A percentile compares a stretch with the other conserved stretches of the same genome.
phyloP scores from a whole-genome alignment of 2,329 filamentous ascomycete genomes.

The Knoxdaviesia capensis region DNA sequence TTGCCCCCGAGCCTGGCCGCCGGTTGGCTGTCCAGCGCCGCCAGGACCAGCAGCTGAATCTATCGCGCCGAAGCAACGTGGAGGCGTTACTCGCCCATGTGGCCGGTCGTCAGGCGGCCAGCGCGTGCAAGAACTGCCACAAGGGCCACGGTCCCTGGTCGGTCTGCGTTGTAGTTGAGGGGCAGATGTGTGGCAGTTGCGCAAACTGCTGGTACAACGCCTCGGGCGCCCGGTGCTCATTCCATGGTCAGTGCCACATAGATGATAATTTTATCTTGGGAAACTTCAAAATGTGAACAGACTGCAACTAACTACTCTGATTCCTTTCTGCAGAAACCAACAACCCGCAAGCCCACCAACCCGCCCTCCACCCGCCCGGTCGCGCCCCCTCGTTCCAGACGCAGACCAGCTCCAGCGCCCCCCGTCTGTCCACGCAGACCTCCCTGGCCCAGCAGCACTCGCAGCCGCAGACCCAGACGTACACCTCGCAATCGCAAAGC shows the following conservation, averaged over 20 bases:
- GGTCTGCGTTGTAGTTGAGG: conserved; percentile 35
- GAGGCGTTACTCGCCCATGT: conserved; percentile 38
- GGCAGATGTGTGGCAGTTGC: conserved; percentile 40
- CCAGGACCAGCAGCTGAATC: conserved; percentile 31
- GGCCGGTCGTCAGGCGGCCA: conserved; percentile 24
- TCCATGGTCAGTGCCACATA: conserved; percentile 26
- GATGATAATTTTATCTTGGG: neutral
- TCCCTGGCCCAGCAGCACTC: neutral
- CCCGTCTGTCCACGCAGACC: conserved; percentile 5
- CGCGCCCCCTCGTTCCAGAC: conserved; percentile 2
- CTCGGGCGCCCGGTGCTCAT: conserved; percentile 36
- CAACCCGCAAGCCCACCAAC: conserved; percentile 17
- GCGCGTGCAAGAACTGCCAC: conserved; percentile 38
- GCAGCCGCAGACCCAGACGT: neutral
- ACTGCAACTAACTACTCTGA: neutral
- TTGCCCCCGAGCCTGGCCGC: conserved; percentile 26
- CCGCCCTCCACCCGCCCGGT: conserved; percentile 4
- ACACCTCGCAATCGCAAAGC: neutral
- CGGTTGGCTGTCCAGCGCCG: conserved; percentile 31
- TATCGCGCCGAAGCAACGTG: conserved; percentile 36
- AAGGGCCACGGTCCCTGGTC: conserved; percentile 41
- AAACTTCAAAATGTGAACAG: neutral
- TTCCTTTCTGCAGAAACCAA: conserved; percentile 19
- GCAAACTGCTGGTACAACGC: conserved; percentile 46
- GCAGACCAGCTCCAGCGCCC: conserved; percentile 5